These are phyloP conservation scores for Calonectria pteridis DNA, from an alignment of 2,329 filamentous ascomycete species.

Conservation along the genomic window DNA sequence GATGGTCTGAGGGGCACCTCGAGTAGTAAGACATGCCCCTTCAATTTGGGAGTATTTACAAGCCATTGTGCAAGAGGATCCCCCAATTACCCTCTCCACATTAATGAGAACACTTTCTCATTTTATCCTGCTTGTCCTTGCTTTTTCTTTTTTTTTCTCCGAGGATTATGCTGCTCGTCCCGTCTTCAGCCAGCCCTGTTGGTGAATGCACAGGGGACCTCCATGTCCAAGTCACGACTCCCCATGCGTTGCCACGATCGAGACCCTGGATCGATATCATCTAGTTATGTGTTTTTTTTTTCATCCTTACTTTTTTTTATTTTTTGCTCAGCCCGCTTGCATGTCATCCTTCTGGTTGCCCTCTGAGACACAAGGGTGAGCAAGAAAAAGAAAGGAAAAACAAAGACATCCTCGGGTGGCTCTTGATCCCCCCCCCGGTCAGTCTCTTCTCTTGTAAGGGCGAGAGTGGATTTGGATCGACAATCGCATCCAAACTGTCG, in stretches of 20 bases:
- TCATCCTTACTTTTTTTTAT: background rate
- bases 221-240: background rate
- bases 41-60: background rate
- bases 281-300: background rate
- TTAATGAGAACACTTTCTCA: background rate
- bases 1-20: background rate
- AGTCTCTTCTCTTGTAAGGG: background rate
- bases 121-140: background rate
- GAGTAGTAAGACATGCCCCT: background rate
- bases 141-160: background rate
- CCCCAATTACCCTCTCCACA: background rate
- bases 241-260: background rate
- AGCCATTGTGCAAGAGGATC: background rate
- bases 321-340: background rate
- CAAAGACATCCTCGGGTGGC: background rate
- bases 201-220: background rate
- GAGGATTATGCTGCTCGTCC: background rate
- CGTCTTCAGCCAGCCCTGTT: background rate
- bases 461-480: constrained; percentile 16
- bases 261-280: background rate
- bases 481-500: constrained; percentile 9
- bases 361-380: constrained; percentile 2
- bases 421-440: background rate
- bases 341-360: background rate
- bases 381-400: background rate